Evolutionary conservation across 352 stramenopile species (phyloP).

Genomic region (Globisporangium cederbergense): DNA sequence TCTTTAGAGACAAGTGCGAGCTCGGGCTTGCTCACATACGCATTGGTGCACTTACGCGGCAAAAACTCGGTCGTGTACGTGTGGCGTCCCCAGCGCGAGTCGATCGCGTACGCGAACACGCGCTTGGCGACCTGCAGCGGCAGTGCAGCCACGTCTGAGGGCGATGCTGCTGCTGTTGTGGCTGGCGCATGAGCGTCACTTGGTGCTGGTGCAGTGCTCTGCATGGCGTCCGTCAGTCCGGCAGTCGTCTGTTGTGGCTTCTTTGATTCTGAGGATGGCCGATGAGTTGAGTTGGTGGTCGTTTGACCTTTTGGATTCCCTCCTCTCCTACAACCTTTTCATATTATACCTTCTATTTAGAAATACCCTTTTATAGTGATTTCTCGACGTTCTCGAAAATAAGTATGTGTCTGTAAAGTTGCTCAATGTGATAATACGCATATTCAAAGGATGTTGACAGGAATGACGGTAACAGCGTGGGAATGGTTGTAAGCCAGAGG

Average conservation of each 20-base stretch:
- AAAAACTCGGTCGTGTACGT: constrained; percentile 13
- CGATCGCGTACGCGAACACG: constrained; percentile 8
- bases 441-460: no score
- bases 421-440: no score
- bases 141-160: background rate
- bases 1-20: constrained; percentile 6
- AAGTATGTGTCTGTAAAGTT: no score
- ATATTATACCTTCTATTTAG: no score
- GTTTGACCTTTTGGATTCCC: no score
- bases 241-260: background rate
- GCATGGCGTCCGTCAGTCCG: background rate
- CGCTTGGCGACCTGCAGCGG: constrained; percentile 11
- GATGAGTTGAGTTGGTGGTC: no score
- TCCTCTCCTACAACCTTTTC: no score
- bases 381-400: no score
- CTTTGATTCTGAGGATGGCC: background rate
- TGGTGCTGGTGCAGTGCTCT: background rate
- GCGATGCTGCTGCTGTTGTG: background rate
- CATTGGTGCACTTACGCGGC: constrained; percentile 11
- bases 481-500: no score
- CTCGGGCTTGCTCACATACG: constrained; percentile 8
- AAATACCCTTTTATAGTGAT: no score
- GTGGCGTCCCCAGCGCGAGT: constrained; percentile 8
- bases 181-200: background rate
- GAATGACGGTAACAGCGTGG: no score